Conservation (phyloP, 116 monocot genomes). For the Phalaenopsis hybrid region DNA sequence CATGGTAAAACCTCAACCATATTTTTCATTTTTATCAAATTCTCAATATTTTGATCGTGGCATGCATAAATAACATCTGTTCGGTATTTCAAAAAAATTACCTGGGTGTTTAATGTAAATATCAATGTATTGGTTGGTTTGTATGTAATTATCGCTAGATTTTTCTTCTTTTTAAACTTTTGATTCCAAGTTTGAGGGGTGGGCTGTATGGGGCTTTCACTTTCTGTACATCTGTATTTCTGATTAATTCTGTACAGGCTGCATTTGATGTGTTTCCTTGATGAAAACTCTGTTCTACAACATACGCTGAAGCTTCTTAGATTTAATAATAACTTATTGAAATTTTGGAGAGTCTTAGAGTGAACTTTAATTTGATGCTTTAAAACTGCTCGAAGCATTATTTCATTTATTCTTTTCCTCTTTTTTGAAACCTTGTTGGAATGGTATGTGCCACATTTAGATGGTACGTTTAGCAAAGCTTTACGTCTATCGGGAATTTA, state of each 20-base stretch:
- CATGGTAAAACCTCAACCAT: no score
- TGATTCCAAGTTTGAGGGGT: not conserved
- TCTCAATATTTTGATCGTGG: no score
- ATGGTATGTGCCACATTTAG: not conserved
- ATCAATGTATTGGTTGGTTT: no score
- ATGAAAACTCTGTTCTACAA: not conserved
- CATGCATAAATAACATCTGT: no score
- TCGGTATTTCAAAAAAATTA: no score
- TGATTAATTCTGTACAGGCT: slow-evolving; percentile 4
- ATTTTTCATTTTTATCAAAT: no score
- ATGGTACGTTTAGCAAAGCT: not conserved
- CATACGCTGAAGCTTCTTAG: not conserved
- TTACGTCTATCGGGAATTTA: not conserved
- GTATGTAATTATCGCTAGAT: no score
- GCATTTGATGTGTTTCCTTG: not conserved
- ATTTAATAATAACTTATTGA: not conserved
- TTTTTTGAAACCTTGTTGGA: not conserved
- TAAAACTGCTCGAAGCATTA: not conserved
- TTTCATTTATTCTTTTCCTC: not conserved
- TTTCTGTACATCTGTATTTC: not conserved
- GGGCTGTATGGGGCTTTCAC: not conserved
- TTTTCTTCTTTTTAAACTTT: not conserved
- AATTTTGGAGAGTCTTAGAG: not conserved
- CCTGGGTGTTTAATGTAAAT: no score
- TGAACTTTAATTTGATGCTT: not conserved